A percentile compares a stretch with the other conserved stretches of the same genome.
Evolutionary conservation across 192 early-diverging fungal genomes (phyloP).

Genomic region (Gigaspora rosea): DNA sequence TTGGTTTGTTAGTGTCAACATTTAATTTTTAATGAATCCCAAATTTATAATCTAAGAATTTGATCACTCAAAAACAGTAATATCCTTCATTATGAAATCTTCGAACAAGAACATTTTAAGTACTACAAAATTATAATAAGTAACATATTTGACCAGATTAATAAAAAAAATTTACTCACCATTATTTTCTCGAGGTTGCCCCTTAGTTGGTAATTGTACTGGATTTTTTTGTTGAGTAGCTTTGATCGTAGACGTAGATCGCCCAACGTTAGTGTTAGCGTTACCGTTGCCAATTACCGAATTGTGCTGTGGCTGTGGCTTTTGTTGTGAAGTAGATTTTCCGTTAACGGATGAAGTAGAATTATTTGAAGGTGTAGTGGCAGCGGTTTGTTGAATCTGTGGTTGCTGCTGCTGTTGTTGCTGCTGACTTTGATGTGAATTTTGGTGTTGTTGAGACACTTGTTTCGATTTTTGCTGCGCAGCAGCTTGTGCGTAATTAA

Average conservation of each 20-base stretch:
- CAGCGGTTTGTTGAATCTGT: slow-evolving; percentile 23
- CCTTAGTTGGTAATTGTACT: not conserved
- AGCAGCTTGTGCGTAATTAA: slow-evolving; percentile 31
- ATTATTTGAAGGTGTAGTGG: not conserved
- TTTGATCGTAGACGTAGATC: not conserved
- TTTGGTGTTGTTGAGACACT: slow-evolving; percentile 4
- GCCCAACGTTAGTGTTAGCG: slow-evolving; percentile 4
- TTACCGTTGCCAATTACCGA: slow-evolving; percentile 22
- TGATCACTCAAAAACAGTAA: no score
- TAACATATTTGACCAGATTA: not conserved
- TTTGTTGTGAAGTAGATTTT: slow-evolving; percentile 20
- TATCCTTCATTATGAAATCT: not conserved
- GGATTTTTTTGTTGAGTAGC: not conserved
- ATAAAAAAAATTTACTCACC: not conserved
- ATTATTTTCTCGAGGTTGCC: not conserved
- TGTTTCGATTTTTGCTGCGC: slow-evolving; percentile 34
- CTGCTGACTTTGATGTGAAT: slow-evolving; percentile 16
- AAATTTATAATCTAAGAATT: no score
- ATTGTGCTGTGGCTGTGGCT: slow-evolving; percentile 23
- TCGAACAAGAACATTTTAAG: not conserved
- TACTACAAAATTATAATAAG: not conserved
- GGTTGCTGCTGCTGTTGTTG: slow-evolving; percentile 24
- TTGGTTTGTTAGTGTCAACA: not conserved
- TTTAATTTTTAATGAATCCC: no score
- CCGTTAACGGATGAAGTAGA: slow-evolving; percentile 29